phyloP scores from a whole-genome alignment of 1,139 yeast species.

The Saccharomyces hybrid region DNA sequence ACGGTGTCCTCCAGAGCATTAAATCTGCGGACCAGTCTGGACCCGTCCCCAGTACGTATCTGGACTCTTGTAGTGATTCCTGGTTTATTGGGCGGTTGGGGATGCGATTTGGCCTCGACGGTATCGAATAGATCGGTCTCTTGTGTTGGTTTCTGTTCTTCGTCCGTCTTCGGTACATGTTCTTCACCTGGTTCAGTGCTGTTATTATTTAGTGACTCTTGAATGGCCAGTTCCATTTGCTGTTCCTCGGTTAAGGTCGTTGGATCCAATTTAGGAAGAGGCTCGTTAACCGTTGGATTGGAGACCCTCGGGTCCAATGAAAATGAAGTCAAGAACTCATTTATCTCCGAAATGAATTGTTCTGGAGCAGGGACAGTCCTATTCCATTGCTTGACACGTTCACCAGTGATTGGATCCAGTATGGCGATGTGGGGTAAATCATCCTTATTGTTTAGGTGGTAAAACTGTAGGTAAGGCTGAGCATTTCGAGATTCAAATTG shows the following conservation, averaged over 20 bases:
- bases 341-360: slow-evolving; percentile 55
- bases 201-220: slow-evolving; percentile 46
- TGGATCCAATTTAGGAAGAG: slow-evolving; percentile 43
- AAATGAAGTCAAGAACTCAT: slow-evolving; percentile 53
- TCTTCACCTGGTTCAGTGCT: slow-evolving; percentile 9
- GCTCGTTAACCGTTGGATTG: slow-evolving; percentile 55
- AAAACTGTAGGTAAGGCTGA: slow-evolving; percentile 58
- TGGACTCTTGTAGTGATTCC: slow-evolving; percentile 70
- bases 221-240: slow-evolving; percentile 71
- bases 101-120: slow-evolving; percentile 41
- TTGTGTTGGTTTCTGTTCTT: slow-evolving; percentile 19
- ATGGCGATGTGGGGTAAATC: slow-evolving; percentile 84
- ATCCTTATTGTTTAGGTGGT: slow-evolving; percentile 45
- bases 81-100: slow-evolving; percentile 53
- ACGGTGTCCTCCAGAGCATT: slow-evolving; percentile 47
- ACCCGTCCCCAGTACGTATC: slow-evolving; percentile 80
- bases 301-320: slow-evolving; percentile 57
- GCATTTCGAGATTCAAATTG: slow-evolving; percentile 74
- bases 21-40: slow-evolving; percentile 72
- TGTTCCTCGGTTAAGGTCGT: slow-evolving; percentile 72
- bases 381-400: slow-evolving; percentile 69
- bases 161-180: slow-evolving; percentile 10
- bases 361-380: slow-evolving; percentile 49
- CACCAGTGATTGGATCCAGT: slow-evolving; percentile 93
- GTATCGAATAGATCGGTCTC: slow-evolving; percentile 27